Conservation (phyloP, 495 filamentous ascomycete genomes). For the Endocarpon pusillum region DNA sequence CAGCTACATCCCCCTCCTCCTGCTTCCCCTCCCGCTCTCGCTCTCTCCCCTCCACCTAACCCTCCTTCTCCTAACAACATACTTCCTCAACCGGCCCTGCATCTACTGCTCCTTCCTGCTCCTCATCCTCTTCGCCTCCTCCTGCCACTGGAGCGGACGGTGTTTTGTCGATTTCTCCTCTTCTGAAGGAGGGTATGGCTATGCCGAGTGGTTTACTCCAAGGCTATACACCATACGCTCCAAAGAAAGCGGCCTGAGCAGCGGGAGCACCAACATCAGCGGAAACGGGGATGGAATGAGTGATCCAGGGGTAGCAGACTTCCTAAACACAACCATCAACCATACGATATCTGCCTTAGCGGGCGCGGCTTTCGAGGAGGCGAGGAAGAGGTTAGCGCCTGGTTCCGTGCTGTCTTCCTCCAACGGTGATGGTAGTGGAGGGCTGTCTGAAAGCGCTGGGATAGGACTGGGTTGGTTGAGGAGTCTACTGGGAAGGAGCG, state of each 20-base stretch:
- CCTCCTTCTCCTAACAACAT: slow-evolving; percentile 78
- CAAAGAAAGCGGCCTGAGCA: slow-evolving; percentile 8
- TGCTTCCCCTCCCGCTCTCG: slow-evolving; percentile 39
- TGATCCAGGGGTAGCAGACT: slow-evolving; percentile 24
- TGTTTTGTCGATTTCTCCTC: slow-evolving; percentile 72
- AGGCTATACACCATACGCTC: slow-evolving; percentile 10
- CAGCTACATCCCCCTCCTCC: slow-evolving; percentile 23
- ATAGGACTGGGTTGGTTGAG: slow-evolving; percentile 71
- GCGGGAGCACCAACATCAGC: slow-evolving; percentile 14
- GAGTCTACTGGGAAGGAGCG: slow-evolving; percentile 52
- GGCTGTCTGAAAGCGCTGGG: slow-evolving; percentile 50
- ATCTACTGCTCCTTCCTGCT: slow-evolving; percentile 83
- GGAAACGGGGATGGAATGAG: slow-evolving; percentile 8
- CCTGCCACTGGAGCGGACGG: slow-evolving; percentile 79
- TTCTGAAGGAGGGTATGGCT: slow-evolving; percentile 11
- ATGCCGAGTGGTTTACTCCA: slow-evolving; percentile 5
- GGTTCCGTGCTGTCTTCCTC: too few relatives aligned
- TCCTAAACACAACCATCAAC: slow-evolving; percentile 46
- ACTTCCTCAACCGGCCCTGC: slow-evolving; percentile 78
- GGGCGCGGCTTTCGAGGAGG: slow-evolving; percentile 45
- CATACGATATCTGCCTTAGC: slow-evolving; percentile 49
- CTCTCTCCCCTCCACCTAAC: slow-evolving; percentile 75
- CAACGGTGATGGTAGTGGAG: slow-evolving; percentile 6
- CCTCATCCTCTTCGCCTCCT: slow-evolving; percentile 72
- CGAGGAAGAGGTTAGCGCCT: slow-evolving; percentile 30